These are phyloP conservation scores for Talaromyces sp. DNA, from an alignment of 2,329 filamentous ascomycete species.

Conservation along the genomic window DNA sequence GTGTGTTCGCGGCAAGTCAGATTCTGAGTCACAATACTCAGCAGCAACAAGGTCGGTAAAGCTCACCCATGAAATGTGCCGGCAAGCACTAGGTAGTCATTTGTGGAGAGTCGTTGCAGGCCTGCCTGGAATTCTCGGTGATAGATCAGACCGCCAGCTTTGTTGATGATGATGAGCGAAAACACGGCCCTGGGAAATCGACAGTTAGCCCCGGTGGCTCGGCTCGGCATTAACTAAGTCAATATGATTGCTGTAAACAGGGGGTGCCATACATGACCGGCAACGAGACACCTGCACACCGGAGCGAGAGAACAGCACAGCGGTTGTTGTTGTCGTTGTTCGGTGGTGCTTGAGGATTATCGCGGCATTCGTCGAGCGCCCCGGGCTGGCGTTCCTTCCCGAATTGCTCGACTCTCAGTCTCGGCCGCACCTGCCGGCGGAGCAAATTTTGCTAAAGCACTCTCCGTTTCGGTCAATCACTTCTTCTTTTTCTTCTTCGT, in stretches of 20 bases:
- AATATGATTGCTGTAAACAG: neutral
- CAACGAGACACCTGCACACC: neutral
- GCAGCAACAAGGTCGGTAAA: neutral
- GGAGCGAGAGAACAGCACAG: neutral
- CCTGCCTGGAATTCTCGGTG: slow-evolving; percentile 87
- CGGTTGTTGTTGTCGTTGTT: neutral
- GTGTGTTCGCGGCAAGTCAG: slow-evolving; percentile 2
- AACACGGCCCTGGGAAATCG: slow-evolving; percentile 72
- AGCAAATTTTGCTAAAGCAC: neutral
- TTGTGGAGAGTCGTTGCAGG: slow-evolving; percentile 82
- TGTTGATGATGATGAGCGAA: slow-evolving; percentile 95
- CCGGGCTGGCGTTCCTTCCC: neutral
- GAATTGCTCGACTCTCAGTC: neutral
- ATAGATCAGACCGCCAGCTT: slow-evolving; percentile 93
- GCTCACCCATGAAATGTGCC: slow-evolving; percentile 90
- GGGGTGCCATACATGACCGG: neutral
- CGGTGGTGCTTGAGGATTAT: neutral
- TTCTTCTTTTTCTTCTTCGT: neutral
- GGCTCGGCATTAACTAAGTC: neutral
- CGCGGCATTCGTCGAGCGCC: neutral
- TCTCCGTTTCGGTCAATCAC: neutral
- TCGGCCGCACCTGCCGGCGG: neutral
- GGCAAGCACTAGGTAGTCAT: slow-evolving; percentile 93
- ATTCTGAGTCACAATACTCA: neutral
- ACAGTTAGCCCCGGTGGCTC: neutral